Percentiles rank a stretch among this genome's conserved stretches.
phyloP scores from a whole-genome alignment of 169 alveolate species.

The Eimeria tenella region DNA sequence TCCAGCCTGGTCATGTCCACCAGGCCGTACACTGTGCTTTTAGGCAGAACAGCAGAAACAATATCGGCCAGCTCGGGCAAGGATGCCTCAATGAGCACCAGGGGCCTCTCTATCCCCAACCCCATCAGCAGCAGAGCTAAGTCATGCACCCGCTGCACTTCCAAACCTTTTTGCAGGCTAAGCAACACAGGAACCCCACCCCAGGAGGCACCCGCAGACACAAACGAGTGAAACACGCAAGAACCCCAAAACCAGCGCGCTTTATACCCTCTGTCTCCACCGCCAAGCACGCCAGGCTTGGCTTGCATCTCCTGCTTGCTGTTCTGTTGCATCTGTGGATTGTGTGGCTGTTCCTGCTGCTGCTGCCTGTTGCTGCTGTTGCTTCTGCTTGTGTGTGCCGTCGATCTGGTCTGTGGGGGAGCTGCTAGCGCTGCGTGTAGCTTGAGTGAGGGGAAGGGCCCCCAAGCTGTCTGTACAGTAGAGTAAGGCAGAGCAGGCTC shows the following conservation, averaged over 20 bases:
- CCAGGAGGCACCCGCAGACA: not conserved
- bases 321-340: not conserved
- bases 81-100: not conserved
- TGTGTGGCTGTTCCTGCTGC: too few species aligned
- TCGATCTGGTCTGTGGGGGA: not conserved
- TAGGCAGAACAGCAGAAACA: not conserved
- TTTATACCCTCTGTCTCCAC: not conserved
- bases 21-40: not conserved
- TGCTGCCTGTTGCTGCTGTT: too few species aligned
- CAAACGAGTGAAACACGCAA: not conserved
- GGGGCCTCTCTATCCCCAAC: not conserved
- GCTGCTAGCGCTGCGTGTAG: not conserved
- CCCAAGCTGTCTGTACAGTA: not conserved
- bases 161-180: not conserved
- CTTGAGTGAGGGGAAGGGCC: not conserved
- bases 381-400: not conserved
- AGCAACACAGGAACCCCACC: not conserved
- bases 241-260: not conserved
- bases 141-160: not conserved
- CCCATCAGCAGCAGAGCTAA: not conserved
- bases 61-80: not conserved
- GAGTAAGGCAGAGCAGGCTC: not conserved
- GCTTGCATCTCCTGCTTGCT: not conserved
- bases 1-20: not conserved
- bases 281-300: not conserved